Evolutionary conservation across 257 asterid genomes (phyloP).

Genomic region (Voacanga thouarsii): DNA sequence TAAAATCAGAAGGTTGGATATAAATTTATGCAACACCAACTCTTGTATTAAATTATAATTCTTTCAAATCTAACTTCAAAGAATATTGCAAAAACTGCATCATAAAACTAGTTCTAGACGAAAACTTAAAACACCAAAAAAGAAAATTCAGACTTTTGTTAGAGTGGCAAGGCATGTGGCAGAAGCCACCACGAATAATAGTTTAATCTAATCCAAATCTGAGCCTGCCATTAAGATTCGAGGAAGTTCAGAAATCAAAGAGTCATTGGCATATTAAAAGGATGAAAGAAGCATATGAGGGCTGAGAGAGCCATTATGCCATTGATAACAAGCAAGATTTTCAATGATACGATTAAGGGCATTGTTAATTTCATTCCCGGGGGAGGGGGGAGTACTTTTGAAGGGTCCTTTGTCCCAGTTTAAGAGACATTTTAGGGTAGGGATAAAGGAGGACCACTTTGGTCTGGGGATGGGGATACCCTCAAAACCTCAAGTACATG

Average conservation of each 20-base stretch:
- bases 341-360: not conserved
- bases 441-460: conserved; percentile 18
- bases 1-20: too few relatives aligned
- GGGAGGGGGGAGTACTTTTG: not conserved
- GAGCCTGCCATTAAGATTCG: not conserved
- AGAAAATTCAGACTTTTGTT: not conserved
- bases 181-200: not conserved
- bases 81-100: not conserved
- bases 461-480: not conserved
- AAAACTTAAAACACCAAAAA: not conserved
- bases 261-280: too few relatives aligned
- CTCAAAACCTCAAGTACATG: conserved; percentile 23
- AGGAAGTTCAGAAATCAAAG: not conserved
- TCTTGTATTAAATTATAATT: too few relatives aligned
- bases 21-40: not conserved
- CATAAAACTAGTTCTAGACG: not conserved
- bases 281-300: not conserved
- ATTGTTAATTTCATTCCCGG: not conserved
- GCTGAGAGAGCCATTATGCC: not conserved
- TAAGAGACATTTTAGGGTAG: conserved; percentile 7
- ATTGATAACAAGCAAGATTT: too few relatives aligned
- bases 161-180: not conserved
- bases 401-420: conserved; percentile 2
- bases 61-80: not conserved
- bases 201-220: not conserved